phyloP scores from a whole-genome alignment of 2,329 filamentous ascomycete species.

The Ramularia endophylla region DNA sequence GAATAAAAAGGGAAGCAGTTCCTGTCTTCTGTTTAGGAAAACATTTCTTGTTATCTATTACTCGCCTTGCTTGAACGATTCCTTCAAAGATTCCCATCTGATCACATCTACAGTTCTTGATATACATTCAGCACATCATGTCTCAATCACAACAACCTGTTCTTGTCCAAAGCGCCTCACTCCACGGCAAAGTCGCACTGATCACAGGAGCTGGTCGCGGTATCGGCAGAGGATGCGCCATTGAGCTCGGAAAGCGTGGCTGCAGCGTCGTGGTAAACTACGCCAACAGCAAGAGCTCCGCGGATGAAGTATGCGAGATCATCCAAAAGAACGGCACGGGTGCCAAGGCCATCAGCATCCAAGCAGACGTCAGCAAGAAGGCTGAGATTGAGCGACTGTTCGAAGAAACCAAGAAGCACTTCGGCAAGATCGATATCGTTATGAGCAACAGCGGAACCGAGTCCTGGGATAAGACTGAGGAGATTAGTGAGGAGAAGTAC shows the following conservation, averaged over 20 bases:
- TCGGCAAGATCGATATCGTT: conserved; percentile 44
- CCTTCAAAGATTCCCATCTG: too few species aligned
- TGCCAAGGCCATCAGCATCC: conserved; percentile 51
- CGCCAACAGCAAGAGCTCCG: conserved; percentile 47
- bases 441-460: conserved; percentile 56
- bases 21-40: too few species aligned
- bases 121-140: too few species aligned
- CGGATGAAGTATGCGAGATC: conserved; percentile 43
- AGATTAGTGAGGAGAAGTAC: conserved; percentile 64
- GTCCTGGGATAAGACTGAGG: conserved; percentile 61
- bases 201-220: conserved; percentile 62
- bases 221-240: conserved; percentile 60
- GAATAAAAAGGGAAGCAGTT: too few species aligned
- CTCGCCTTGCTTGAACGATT: too few species aligned
- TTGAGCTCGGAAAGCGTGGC: conserved; percentile 61
- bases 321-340: conserved; percentile 44
- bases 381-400: conserved; percentile 54
- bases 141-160: conserved; percentile 25
- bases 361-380: conserved; percentile 52
- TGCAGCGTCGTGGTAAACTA: conserved; percentile 62
- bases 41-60: too few species aligned
- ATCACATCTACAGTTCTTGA: too few species aligned
- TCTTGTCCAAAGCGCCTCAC: conserved; percentile 43
- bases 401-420: conserved; percentile 37
- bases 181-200: conserved; percentile 51